Conservation (phyloP, 169 alveolate genomes). For the Plasmodium relictum region DNA sequence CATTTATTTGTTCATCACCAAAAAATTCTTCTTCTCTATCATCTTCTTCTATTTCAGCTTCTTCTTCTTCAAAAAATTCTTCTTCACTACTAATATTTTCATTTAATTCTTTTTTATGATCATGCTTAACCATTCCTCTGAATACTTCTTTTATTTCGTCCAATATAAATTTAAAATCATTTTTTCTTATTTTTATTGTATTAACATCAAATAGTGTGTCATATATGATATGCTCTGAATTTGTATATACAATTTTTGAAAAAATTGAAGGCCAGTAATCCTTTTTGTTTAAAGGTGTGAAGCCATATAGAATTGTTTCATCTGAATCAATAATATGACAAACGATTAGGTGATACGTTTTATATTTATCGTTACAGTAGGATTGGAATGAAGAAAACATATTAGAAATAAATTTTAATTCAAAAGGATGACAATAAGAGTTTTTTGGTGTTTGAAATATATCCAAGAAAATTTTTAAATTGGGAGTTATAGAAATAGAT, state of each 20-base stretch:
- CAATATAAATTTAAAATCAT: conserved; percentile 35
- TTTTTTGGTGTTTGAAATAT: conserved; percentile 48
- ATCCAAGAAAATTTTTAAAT: conserved; percentile 32
- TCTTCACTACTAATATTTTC: neutral
- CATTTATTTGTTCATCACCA: neutral
- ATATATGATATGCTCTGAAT: conserved; percentile 30
- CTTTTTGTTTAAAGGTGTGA: conserved; percentile 43
- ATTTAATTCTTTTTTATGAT: conserved; percentile 11
- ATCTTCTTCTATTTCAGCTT: neutral
- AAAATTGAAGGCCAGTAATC: conserved; percentile 58
- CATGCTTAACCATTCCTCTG: conserved; percentile 13
- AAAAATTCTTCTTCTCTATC: neutral
- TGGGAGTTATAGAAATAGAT: conserved; percentile 19
- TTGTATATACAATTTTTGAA: conserved; percentile 37
- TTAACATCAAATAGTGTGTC: conserved; percentile 55
- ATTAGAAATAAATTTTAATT: conserved; percentile 27
- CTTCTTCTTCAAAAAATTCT: neutral
- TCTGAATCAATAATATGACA: conserved; percentile 60
- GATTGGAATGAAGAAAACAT: conserved; percentile 63
- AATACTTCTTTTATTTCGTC: conserved; percentile 55
- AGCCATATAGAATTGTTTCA: conserved; percentile 53
- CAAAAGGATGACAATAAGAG: conserved; percentile 54
- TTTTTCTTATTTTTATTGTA: conserved; percentile 35
- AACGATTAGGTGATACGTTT: conserved; percentile 52
- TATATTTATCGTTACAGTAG: conserved; percentile 59